phyloP scores from a whole-genome alignment of 2,329 filamentous ascomycete genomes.

The Monilinia fructicola region DNA sequence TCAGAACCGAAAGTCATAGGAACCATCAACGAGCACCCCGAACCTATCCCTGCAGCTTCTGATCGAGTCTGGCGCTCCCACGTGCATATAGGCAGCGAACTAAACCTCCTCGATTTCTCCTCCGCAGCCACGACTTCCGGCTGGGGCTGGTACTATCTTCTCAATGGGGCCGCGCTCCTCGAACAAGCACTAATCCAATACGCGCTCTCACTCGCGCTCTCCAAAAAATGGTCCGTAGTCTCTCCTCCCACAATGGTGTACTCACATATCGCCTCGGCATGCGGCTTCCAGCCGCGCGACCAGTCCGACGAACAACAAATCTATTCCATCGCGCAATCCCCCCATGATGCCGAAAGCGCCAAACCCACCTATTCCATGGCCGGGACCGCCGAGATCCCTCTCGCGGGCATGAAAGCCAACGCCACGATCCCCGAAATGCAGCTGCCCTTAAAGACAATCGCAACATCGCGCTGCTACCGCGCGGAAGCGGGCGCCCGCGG shows the following conservation, averaged over 20 bases:
- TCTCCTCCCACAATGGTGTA: conserved; percentile 90
- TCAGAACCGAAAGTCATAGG: conserved; percentile 63
- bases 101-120: conserved; percentile 90
- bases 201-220: conserved; percentile 70
- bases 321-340: conserved; percentile 71
- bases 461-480: conserved; percentile 88
- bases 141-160: conserved; percentile 97
- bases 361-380: conserved; percentile 74
- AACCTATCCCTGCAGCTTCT: conserved; percentile 42
- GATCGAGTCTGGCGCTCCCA: conserved; percentile 64
- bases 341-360: conserved; percentile 56
- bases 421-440: conserved; percentile 62
- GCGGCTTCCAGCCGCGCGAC: conserved; percentile 92
- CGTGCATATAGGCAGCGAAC: conserved; percentile 78
- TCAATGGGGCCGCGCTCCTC: conserved; percentile 88
- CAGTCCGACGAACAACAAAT: conserved; percentile 89
- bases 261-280: conserved; percentile 83
- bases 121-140: conserved; percentile 78
- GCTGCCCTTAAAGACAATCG: conserved; percentile 77
- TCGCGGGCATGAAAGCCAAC: conserved; percentile 86
- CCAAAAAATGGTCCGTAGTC: conserved; percentile 75
- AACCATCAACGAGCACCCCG: conserved; percentile 75
- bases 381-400: conserved; percentile 90
- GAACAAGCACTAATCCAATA: conserved; percentile 93
- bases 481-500: conserved; percentile 91